Conservation (phyloP, 176 grass and related monocot species). For the Oryza punctata region DNA sequence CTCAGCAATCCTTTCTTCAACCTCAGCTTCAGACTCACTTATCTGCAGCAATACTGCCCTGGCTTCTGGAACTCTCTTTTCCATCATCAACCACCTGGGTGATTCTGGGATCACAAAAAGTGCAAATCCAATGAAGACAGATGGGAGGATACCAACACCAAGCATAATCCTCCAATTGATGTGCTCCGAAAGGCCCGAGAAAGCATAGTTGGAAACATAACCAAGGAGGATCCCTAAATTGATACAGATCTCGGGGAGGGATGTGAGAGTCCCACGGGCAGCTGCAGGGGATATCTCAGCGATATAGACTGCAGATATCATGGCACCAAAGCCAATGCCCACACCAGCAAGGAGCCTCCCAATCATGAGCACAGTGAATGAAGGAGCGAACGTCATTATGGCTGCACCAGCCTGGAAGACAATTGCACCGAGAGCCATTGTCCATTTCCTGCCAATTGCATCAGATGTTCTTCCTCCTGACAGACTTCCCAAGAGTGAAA, state of each 20-base stretch:
- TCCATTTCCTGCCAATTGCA: slow-evolving; percentile 87
- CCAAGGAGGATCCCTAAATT: slow-evolving; percentile 90
- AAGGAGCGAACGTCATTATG: slow-evolving; percentile 91
- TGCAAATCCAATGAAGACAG: slow-evolving; percentile 80
- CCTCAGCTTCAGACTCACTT: slow-evolving; percentile 72
- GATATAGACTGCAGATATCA: slow-evolving; percentile 94
- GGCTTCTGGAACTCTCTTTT: slow-evolving; percentile 70
- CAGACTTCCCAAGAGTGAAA: slow-evolving; percentile 88
- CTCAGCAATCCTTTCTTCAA: slow-evolving; percentile 70
- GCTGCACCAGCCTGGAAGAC: slow-evolving; percentile 75
- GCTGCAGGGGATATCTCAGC: slow-evolving; percentile 84
- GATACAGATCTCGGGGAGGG: slow-evolving; percentile 90
- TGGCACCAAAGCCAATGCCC: slow-evolving; percentile 88
- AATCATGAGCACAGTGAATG: slow-evolving; percentile 76
- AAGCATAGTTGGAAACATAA: slow-evolving; percentile 92
- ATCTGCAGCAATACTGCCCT: slow-evolving; percentile 64
- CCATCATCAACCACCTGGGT: slow-evolving; percentile 91
- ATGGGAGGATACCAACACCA: slow-evolving; percentile 78
- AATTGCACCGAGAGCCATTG: slow-evolving; percentile 79
- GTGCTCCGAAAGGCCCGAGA: slow-evolving; percentile 74
- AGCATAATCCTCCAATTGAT: slow-evolving; percentile 98
- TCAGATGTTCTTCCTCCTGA: slow-evolving; percentile 88
- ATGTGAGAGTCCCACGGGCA: slow-evolving; percentile 81
- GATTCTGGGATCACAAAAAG: slow-evolving; percentile 89
- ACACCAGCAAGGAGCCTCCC: slow-evolving; percentile 80